Percentiles rank a stretch among this genome's conserved stretches.
Evolutionary conservation across 169 alveolate species (phyloP).

Genomic region (Plasmodium knowlesi): DNA sequence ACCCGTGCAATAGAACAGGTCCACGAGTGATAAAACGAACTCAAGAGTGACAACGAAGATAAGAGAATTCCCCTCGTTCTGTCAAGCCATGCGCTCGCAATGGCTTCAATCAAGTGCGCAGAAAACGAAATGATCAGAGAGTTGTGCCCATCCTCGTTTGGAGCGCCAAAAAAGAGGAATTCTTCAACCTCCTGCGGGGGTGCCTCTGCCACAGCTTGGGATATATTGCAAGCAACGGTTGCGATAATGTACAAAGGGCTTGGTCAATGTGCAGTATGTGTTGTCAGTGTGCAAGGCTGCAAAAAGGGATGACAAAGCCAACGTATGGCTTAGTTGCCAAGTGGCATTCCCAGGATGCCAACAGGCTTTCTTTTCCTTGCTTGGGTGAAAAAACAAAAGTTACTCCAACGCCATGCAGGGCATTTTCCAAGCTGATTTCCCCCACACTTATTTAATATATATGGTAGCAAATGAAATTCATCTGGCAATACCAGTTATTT

Average conservation of each 20-base stretch:
- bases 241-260: neutral
- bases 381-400: too few species aligned
- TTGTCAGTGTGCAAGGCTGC: neutral
- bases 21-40: neutral
- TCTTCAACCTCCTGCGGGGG: neutral
- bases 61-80: neutral
- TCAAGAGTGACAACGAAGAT: neutral
- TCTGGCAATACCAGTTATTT: neutral
- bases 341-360: neutral
- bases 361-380: neutral
- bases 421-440: neutral
- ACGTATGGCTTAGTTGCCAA: neutral
- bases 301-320: neutral
- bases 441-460: neutral
- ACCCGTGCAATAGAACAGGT: neutral
- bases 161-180: neutral
- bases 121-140: neutral
- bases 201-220: neutral
- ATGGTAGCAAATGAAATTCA: neutral
- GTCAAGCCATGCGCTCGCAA: slow-evolving; percentile 4
- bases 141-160: neutral
- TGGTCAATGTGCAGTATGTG: neutral
- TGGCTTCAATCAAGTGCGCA: neutral
- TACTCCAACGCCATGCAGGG: too few species aligned
- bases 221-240: neutral